Evolutionary conservation across 495 filamentous ascomycete genomes (phyloP).

Genomic region (Penicillium psychrofluorescens): DNA sequence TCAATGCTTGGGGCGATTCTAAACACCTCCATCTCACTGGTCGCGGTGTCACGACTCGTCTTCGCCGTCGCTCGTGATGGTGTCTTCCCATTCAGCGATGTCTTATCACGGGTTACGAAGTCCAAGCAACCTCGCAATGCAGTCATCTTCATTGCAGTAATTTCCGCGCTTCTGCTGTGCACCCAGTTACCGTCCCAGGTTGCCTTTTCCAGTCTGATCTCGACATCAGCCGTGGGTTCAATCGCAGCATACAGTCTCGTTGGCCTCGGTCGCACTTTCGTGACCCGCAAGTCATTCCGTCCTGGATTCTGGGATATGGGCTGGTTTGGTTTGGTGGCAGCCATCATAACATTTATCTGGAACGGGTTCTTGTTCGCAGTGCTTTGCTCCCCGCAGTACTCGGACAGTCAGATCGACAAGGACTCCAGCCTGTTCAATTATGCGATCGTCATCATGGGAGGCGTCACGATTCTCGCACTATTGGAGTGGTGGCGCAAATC

Average conservation of each 20-base stretch:
- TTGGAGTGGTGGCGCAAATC: constrained; percentile 32
- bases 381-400: constrained; percentile 27
- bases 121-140: constrained; percentile 31
- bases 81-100: constrained; percentile 27
- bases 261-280: constrained; percentile 24
- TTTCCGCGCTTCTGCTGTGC: constrained; percentile 26
- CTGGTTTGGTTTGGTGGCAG: constrained; percentile 19
- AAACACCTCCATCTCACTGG: constrained; percentile 32
- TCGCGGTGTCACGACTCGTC: constrained; percentile 30
- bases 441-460: constrained; percentile 30
- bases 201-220: constrained; percentile 25
- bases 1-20: constrained; percentile 25
- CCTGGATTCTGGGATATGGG: constrained; percentile 26
- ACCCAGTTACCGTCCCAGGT: constrained; percentile 30
- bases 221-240: constrained; percentile 27
- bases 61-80: constrained; percentile 32
- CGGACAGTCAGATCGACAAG: constrained; percentile 14
- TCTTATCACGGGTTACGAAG: constrained; percentile 24
- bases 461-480: constrained; percentile 24
- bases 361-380: constrained; percentile 29
- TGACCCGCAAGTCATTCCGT: constrained; percentile 24
- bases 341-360: constrained; percentile 29
- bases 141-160: constrained; percentile 24
- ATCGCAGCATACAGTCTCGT: constrained; percentile 30
- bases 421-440: constrained; percentile 28